Base-by-base conservation (phyloP, 2,329 filamentous ascomycete genomes). In the Pseudocercospora fuligena region DNA sequence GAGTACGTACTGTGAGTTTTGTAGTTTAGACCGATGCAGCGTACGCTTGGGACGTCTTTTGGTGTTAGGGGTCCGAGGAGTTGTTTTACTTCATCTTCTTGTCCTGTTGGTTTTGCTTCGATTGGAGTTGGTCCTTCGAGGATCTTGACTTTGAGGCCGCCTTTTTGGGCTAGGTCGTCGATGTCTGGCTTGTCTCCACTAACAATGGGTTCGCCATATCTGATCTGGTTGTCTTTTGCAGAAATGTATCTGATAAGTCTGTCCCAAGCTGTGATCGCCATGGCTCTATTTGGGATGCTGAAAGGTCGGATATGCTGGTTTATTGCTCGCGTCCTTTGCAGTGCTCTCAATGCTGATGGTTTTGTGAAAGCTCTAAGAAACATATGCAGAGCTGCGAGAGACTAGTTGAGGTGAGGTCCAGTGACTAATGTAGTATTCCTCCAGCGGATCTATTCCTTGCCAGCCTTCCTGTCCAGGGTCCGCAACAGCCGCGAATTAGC, bases 201-300 rank as follows among this genome's bases (percentile, higher is more conserved):
- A 47, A 67, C 84, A 64, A 93, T 87, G 67, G 91, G 90, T 79
- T 93, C 90, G 72, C 91, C 91, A 70, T 92, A 92, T 79, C 92
- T 90, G 40, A 86, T 85, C 64, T 83, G 83, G 76, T 90, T 90
- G 74, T 93, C 89, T 72, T 85, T 87, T 73, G 90, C 88, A 8
- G 92, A 85, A 21, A 75, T 69, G 80, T 93, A 93, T 61, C 91
- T 89, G 71, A 93, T 82, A 46, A 93, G 88, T 73, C 89, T 87
- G 88, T 92, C 70, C 74, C 74, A 75, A 27, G 70, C 66, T 53
- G 66, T 66, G 11, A 66, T 61, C 14, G 66, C 61, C 29, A 64
- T 69, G 40, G 27, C 27, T 9, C 46, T 19, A 7, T 56, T 27
- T 31, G 51, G 33, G 27, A 56, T 56, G 25, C 51, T 31, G 51